Evolutionary conservation across 2,329 filamentous ascomycete genomes (phyloP), one percentile per base, ranked within the genome.

Genomic region (Fusarium hainanense): DNA sequence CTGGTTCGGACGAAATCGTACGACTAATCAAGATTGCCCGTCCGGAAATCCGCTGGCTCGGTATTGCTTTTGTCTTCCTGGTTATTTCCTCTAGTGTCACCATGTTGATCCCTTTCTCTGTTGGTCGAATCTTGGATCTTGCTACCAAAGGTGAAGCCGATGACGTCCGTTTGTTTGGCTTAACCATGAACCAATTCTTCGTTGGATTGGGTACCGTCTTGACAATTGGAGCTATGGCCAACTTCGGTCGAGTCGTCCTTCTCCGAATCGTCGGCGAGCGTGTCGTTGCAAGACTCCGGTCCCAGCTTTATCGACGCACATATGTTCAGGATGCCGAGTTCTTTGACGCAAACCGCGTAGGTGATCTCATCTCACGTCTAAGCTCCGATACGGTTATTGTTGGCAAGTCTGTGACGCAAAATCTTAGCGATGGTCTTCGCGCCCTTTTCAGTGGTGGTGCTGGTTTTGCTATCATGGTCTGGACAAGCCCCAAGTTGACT

Each of bases 291-390:
- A 89, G 95, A 72, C 85, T 99, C 58, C 89, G 96, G 65, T 95
- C 94, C 18, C 92, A 93, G 77, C 88, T 99, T 6, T 99, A 97
- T 82, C 89, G 93, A 70, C 89, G 92, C 69, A 99, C 96, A 0
- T 97, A 97, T 74, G 87, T 96, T n/a, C 96, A 99, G 79, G 96
- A 99, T 79, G 96, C 96, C 62, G 96, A 98, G 77, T 99, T 99
- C 83, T 99, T 99, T 77, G 96, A 99, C 78, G 96, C 96, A 41
- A 99, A 99, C 82, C 89, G 96, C 27, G 94, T 98, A 27, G 96
- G 96, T 78, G 96, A 99, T 78, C 84, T 99, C 73, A 98, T 99
- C 76, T 98, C 95, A 40, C 91, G 97, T 40, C 88, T 99, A 47
- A 94, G 95, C 75, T 97, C 94, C 4, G 97, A 99, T 79, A 98